Evolutionary conservation across 192 early-diverging fungal genomes (phyloP).

Genomic region (Backusella tarrabulga): DNA sequence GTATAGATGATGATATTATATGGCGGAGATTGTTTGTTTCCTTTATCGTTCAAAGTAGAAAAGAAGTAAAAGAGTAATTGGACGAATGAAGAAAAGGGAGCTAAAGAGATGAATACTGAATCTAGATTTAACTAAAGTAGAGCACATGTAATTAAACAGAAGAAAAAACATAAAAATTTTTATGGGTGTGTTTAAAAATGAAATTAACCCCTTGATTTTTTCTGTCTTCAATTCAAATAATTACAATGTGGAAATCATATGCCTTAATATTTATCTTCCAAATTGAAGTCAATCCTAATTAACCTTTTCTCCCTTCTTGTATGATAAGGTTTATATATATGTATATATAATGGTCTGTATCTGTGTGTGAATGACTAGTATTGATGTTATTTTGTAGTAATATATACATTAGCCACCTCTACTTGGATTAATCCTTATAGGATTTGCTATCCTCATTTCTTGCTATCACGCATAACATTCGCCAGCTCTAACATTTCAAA

Average conservation of each 20-base stretch:
- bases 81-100: neutral
- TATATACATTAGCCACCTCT: neutral
- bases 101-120: neutral
- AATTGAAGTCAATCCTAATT: neutral
- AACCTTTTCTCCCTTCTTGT: neutral
- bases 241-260: neutral
- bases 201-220: constrained; percentile 6
- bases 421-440: neutral
- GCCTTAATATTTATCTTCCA: neutral
- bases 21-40: neutral
- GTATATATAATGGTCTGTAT: neutral
- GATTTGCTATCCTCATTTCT: neutral
- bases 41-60: neutral
- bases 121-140: neutral
- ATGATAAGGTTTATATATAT: too few relatives aligned
- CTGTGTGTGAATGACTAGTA: neutral
- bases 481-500: neutral
- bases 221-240: neutral
- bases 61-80: neutral
- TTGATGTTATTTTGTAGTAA: neutral
- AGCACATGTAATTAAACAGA: neutral
- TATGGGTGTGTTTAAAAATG: constrained; percentile 8
- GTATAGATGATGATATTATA: neutral
- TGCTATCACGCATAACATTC: neutral
- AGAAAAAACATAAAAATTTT: neutral